Conservation (phyloP, 2,329 filamentous ascomycete genomes). For the Fusarium sulawesiense region DNA sequence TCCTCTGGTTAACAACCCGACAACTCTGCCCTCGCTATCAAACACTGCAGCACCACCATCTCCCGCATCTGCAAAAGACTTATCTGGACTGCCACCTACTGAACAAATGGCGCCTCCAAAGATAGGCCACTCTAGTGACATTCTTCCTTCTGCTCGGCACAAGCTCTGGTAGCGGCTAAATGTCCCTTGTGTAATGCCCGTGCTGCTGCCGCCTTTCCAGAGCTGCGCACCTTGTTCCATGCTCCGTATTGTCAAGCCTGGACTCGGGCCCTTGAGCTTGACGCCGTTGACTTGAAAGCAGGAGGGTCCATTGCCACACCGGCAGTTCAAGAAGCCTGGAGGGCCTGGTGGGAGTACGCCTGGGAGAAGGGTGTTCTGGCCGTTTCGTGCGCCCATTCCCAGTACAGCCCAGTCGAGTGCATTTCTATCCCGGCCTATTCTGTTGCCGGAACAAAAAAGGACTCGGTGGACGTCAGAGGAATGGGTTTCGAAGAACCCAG, state of each 20-base stretch:
- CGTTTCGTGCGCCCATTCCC: background rate
- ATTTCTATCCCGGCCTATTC: background rate
- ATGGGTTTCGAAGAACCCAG: no score
- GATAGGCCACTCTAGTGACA: background rate
- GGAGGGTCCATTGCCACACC: background rate
- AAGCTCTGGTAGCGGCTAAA: background rate
- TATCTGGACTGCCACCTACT: background rate
- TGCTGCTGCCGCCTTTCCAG: background rate
- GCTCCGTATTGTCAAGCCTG: background rate
- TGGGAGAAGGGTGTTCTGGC: no score
- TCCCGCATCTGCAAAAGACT: background rate
- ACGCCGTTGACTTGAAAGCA: background rate
- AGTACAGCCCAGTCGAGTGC: background rate
- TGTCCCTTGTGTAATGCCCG: background rate
- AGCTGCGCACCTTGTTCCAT: background rate
- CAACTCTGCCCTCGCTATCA: background rate
- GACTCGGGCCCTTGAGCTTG: background rate
- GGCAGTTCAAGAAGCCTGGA: background rate
- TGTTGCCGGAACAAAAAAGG: background rate
- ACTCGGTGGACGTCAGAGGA: background rate
- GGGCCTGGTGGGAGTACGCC: background rate
- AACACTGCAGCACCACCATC: background rate
- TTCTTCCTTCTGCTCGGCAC: background rate
- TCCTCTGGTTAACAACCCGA: background rate
- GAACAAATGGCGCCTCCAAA: background rate